Conservation (phyloP, 2,329 filamentous ascomycete species). For the Epichloe typhina region DNA sequence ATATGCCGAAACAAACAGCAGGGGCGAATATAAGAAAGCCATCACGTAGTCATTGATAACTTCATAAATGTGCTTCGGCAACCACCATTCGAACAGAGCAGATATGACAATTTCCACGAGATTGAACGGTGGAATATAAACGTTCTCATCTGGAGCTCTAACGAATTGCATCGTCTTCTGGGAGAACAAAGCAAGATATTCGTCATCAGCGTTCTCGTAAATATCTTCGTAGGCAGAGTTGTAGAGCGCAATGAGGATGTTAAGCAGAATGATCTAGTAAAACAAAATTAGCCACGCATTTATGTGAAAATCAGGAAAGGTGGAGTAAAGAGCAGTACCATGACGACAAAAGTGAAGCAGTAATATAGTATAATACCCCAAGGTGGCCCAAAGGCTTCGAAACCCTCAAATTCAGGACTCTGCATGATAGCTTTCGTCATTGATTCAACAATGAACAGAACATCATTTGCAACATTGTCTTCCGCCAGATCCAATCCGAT, state of each 20-base stretch:
- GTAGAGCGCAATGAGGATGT: conserved; percentile 93
- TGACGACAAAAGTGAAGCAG: conserved; percentile 92
- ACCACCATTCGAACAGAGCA: conserved; percentile 87
- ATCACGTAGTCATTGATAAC: conserved; percentile 81
- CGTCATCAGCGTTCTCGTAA: conserved; percentile 83
- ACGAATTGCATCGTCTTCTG: conserved; percentile 97
- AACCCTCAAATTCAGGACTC: conserved; percentile 76
- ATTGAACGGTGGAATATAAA: conserved; percentile 94
- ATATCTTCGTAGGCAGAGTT: conserved; percentile 95
- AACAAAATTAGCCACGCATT: neutral
- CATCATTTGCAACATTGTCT: conserved; percentile 53
- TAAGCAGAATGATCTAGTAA: conserved; percentile 59
- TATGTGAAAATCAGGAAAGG: neutral
- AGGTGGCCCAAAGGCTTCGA: conserved; percentile 81
- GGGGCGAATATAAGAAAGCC: conserved; percentile 70
- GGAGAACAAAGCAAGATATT: conserved; percentile 85
- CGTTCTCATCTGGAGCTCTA: conserved; percentile 92
- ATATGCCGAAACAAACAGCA: conserved; percentile 66
- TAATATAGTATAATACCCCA: conserved; percentile 96
- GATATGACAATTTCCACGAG: conserved; percentile 76
- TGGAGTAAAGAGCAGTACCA: conserved; percentile 42
- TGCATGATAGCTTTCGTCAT: conserved; percentile 90
- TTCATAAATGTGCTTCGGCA: conserved; percentile 61
- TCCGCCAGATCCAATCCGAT: conserved; percentile 81
- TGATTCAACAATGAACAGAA: conserved; percentile 60